Evolutionary conservation across 208 protist genomes (phyloP), one percentile per base, ranked within the genome.

Genomic region (Leishmania major): DNA sequence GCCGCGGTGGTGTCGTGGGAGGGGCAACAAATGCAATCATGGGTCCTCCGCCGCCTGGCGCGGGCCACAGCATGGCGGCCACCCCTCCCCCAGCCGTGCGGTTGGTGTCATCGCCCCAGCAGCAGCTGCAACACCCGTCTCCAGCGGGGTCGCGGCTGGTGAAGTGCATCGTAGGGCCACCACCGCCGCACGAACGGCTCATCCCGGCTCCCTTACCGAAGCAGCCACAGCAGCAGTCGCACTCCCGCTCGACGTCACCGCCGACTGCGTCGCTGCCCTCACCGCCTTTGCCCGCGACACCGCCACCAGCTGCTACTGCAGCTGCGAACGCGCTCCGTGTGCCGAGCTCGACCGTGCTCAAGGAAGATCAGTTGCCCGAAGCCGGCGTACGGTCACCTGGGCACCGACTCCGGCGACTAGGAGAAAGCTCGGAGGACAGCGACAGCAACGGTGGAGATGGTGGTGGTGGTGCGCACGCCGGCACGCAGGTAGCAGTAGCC

Each of bases 391-490:
- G 55, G 57, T 78, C 77, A 0, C 57, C 77, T 3, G 71, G 72
- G 25, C 82, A 53, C 43, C 72, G 77, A 11, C 70, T 55, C 31
- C 77, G 64, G 17, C 72, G 22, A 45, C n/a, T 80, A 3, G 82
- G 82, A n/a, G 84, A 87, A 73, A 82, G 79, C 75, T 78, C 53
- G 11, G 81, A 83, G 3, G 85, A 79, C 40, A 83, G 75, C 55
- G 78, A 78, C 43, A 70, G 25, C 31, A 55, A 59, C 62, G 15
- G 62, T 2, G 40, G 59, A 11, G 43, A 19, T 59, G 66, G n/a
- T 31, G 13, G 57, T 47, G 28, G 40, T 43, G 28, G 59, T 40
- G 40, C 37, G 10, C 43, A 31, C 43, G 13, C 35, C 31, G 37
- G 11, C 49, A n/a, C 47, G 25, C n/a, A 47, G 40, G 69, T 31